Base-by-base conservation (phyloP, 2,329 filamentous ascomycete genomes). In the Aspergillus phoenicis region DNA sequence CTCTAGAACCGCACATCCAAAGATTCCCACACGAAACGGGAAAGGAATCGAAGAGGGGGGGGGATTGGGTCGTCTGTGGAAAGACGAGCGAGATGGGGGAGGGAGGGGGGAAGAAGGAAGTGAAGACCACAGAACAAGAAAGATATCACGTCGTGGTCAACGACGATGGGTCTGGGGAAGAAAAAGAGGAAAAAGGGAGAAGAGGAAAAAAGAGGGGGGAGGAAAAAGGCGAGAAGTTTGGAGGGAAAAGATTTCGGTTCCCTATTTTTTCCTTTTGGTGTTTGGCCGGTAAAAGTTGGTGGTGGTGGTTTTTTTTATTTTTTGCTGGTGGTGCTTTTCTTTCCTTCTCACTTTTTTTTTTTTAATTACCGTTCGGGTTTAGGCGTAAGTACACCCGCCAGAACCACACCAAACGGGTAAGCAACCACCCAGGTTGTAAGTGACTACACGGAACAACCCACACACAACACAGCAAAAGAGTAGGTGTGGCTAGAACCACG, bases 1-100 rank as follows among this genome's bases (percentile, higher is more conserved):
- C 61, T 64, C 65, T 58, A 65, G 59, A 61, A 66, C 59, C 64
- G 62, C 64, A 64, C 65, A 67, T 65, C 61, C 66, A 67, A 62
- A 58, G 58, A 61, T 55, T 63, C 52, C 41, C 57, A 62, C 60
- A 57, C 45, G 53, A 63, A 61, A 61, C 55, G 45, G 53, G 26
- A 39, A 62, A 57, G 54, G 52, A 56, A 45, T 56, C 39, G 53
- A 33, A 45, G 22, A 41, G 45, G 41, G 53, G 53, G 53, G 53
- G 39, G n/a, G 53, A 45, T 45, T 56, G 33, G 33, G 26, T 43
- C 43, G 53, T 56, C 39, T 24, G 33, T 11, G 51, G 20, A 36
- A 43, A 17, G 51, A 62, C 58, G 47, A 60, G 61, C 52, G 55
- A 59, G 55, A 61, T 58, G 57, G 52, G 26, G 30, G 56, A 57